Evolutionary conservation across 345 rosid genomes (phyloP), one percentile per base, ranked within the genome.

Genomic region (Moricandia moricandioides): DNA sequence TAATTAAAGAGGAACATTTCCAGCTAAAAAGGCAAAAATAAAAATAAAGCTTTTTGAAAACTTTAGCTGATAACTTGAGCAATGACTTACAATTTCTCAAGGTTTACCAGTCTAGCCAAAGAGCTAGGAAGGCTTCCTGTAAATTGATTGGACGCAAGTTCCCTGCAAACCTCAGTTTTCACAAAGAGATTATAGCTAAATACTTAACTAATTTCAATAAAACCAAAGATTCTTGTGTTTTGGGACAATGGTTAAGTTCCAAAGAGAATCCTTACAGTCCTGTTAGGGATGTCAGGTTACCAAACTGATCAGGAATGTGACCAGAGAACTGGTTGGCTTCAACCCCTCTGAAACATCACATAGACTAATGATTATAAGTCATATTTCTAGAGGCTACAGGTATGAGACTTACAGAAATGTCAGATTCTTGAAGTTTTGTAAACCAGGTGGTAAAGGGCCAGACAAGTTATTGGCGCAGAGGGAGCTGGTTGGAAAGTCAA

Each of bases 321-420:
- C 91, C 89, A 21, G 79, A 84, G 78, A 89, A 83, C 24, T 79
- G 72, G 79, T 89, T 89, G 3, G 81, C 81, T 81, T 86, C 91
- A 17, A 89, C 74, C 68, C 30, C 54, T 78, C 94, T 89, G 80
- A 30, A 62, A 68, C 31, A 14, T 54, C 11, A 24, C 24, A 43
- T 43, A 11, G 14, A 43, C 14, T 43, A 11, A 13, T 37, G 14
- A 43, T 43, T 13, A 43, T 3, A 43, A 8, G 49, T 11, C 14
- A 43, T 6, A 37, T 6, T 43, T 16, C 14, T 43, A 13, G 14
- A 43, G 49, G 49, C n/a, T 11, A 43, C 49, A 43, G 1, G 5
- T 43, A 37, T 43, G 49, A 43, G 66, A 80, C 85, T 12, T 82
- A 87, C 91, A 87, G 21, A 59, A 26, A 67, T 35, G 33, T 79